A percentile compares a stretch with the other conserved stretches of the same genome.
Conservation (phyloP, 1,139 yeast genomes). For the Lodderomyces margitis region DNA sequence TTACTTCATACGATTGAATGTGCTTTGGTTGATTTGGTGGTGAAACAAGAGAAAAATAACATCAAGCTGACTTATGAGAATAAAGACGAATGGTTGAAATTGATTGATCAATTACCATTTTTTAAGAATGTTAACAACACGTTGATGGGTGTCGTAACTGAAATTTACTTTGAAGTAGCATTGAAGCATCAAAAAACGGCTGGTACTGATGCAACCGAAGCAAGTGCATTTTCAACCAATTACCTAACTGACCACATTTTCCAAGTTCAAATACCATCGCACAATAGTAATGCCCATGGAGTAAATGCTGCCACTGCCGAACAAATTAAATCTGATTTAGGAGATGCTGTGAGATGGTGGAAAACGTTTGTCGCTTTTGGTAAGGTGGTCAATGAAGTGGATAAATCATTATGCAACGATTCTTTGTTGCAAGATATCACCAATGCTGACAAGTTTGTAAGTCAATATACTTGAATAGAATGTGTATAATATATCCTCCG, state of each 20-base stretch:
- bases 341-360: slow-evolving; percentile 40
- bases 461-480: not conserved
- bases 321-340: slow-evolving; percentile 42
- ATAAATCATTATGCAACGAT: slow-evolving; percentile 33
- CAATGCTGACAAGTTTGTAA: slow-evolving; percentile 45
- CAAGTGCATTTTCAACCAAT: slow-evolving; percentile 29
- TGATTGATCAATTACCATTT: slow-evolving; percentile 65
- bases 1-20: slow-evolving; percentile 57
- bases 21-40: slow-evolving; percentile 50
- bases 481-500: too few relatives aligned
- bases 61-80: slow-evolving; percentile 33
- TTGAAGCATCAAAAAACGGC: slow-evolving; percentile 29
- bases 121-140: slow-evolving; percentile 44
- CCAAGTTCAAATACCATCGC: slow-evolving; percentile 39
- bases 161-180: slow-evolving; percentile 42
- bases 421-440: slow-evolving; percentile 31
- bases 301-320: slow-evolving; percentile 37
- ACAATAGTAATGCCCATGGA: slow-evolving; percentile 45
- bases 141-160: slow-evolving; percentile 43
- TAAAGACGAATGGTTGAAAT: slow-evolving; percentile 54
- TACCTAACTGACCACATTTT: slow-evolving; percentile 39
- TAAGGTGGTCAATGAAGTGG: slow-evolving; percentile 32
- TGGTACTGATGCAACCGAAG: slow-evolving; percentile 17
- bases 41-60: slow-evolving; percentile 53
- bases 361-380: slow-evolving; percentile 40